These are phyloP conservation scores for Botryotinia narcissicola DNA, from an alignment of 2,329 filamentous ascomycete genomes.

Conservation along the genomic window DNA sequence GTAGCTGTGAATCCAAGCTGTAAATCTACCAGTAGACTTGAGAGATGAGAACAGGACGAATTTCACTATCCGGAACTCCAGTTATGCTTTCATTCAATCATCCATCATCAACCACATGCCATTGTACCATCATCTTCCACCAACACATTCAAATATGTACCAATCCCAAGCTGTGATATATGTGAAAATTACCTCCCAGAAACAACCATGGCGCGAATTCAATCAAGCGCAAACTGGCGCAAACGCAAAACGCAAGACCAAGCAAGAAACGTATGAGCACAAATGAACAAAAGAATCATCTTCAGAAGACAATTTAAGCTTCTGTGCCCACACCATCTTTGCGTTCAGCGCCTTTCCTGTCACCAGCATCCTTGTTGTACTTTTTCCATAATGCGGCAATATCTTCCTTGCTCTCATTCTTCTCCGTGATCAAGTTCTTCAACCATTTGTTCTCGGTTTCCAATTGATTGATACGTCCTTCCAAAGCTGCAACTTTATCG, in stretches of 20 bases:
- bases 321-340: constrained; percentile 39
- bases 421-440: constrained; percentile 77
- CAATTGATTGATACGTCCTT: constrained; percentile 71
- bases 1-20: not conserved
- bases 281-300: constrained; percentile 3
- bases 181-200: not conserved
- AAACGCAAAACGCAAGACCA: constrained; percentile 20
- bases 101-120: constrained; percentile 3
- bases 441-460: constrained; percentile 82
- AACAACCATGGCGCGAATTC: constrained; percentile 12
- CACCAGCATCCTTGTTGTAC: constrained; percentile 39
- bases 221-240: constrained; percentile 23
- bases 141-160: not conserved
- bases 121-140: not conserved
- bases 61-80: constrained; percentile 5
- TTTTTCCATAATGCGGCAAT: constrained; percentile 43
- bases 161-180: not conserved
- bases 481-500: constrained; percentile 72
- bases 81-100: constrained; percentile 3
- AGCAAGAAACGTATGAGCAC: not conserved
- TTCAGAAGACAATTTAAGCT: constrained; percentile 23
- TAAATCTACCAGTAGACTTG: not conserved
- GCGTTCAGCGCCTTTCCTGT: constrained; percentile 35
- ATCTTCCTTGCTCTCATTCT: constrained; percentile 57
- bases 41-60: not conserved